Conservation (phyloP, 2,329 filamentous ascomycete genomes). For the Monosporascus sp. region DNA sequence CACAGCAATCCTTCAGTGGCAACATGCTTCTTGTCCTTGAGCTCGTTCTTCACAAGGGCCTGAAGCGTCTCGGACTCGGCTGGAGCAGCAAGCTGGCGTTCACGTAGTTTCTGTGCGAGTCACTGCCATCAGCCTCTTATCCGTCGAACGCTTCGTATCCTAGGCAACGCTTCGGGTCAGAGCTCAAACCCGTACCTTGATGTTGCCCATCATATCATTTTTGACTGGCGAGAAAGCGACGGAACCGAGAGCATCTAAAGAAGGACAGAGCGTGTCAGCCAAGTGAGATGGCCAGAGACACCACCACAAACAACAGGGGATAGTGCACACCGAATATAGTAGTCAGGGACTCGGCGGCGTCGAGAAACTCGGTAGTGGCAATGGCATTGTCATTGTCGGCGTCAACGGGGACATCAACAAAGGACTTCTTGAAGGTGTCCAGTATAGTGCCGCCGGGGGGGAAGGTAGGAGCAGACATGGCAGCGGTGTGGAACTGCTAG, state of each 20-base stretch:
- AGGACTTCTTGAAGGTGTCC: constrained; percentile 78
- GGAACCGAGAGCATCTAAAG: constrained; percentile 55
- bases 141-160: too few species aligned
- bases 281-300: not conserved
- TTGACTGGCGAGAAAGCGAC: constrained; percentile 88
- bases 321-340: constrained; percentile 71
- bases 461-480: constrained; percentile 48
- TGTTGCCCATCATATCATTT: constrained; percentile 83
- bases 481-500: constrained; percentile 16
- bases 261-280: constrained; percentile 1
- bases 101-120: constrained; percentile 67
- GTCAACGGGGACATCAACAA: constrained; percentile 75
- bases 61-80: constrained; percentile 79
- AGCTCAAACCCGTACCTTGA: constrained; percentile 58
- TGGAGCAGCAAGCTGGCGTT: constrained; percentile 73
- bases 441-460: constrained; percentile 75
- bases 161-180: not conserved
- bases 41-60: constrained; percentile 77
- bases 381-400: constrained; percentile 70
- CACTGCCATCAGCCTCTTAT: constrained; percentile 7
- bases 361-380: constrained; percentile 80
- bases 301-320: not conserved
- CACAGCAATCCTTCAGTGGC: constrained; percentile 89
- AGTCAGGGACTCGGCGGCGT: constrained; percentile 81
- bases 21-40: constrained; percentile 82